Evolutionary conservation across 129 eudicot species (phyloP), one percentile per base, ranked within the genome.

Genomic region (Mikania micrantha): DNA sequence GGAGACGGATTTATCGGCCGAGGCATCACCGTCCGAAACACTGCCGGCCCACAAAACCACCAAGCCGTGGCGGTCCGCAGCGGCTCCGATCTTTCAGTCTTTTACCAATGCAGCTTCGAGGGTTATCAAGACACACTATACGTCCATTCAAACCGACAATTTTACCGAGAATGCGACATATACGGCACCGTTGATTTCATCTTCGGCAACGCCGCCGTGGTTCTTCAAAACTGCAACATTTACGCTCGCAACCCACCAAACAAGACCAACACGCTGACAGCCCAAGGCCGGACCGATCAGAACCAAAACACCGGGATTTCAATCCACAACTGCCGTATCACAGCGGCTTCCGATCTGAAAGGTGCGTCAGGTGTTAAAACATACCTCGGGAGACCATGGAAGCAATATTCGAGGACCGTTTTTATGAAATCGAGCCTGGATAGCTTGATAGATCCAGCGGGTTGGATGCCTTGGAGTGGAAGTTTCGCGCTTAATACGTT

Each of bases 51-150:
- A n/a, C 42, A 31, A 40, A 85, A 85, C 48, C 75, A 75, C 70
- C 84, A 85, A 21, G 90, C 90, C 4, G 90, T 85, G 67, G 90
- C 90, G 17, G 52, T 85, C 6, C 85, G 84, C 0, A 67, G 76
- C 45, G 80, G 80, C 17, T 76, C 90, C 1, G 83, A 85, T 21
- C 82, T 69, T 0, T 85, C 87, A 0, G 84, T 81, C 0, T 81
- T 81, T 66, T 85, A 85, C 73, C 79, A 78, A 29, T 85, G 85
- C 58, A 82, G 83, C 74, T 79, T 85, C 17, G 91, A 85, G 57
- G 91, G 85, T 0, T 85, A 82, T 64, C 91, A 85, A 70, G 91
- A 85, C 83, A 85, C 91, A 0, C 68, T 85, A 54, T 85, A 85
- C 72, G 64, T 74, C 63, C 74, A 74, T 35, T 74, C 86, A 4